Evolutionary conservation across 208 protist species (phyloP).

Genomic region (Borovskyia barvae): DNA sequence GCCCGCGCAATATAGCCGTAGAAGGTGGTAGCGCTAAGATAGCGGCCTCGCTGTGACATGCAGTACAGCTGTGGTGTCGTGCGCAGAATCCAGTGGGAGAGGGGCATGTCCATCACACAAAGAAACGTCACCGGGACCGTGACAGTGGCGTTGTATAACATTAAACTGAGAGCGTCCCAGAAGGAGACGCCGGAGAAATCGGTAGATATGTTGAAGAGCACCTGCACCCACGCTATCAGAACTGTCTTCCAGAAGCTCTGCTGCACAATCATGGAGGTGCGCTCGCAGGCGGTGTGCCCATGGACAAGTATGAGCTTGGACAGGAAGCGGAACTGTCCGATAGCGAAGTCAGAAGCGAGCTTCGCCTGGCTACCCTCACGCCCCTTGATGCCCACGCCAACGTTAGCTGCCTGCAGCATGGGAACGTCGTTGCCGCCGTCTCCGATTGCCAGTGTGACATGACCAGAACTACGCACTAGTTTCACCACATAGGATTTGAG

Average conservation of each 20-base stretch:
- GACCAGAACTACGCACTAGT: conserved; percentile 45
- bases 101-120: conserved; percentile 79
- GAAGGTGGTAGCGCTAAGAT: conserved; percentile 75
- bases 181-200: conserved; percentile 84
- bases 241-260: conserved; percentile 97
- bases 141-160: conserved; percentile 85
- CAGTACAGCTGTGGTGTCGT: conserved; percentile 65
- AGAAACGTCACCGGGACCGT: conserved; percentile 84
- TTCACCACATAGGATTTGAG: conserved; percentile 70
- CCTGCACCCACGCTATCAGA: conserved; percentile 90
- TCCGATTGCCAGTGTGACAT: conserved; percentile 88
- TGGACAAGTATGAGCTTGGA: conserved; percentile 92
- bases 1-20: conserved; percentile 73
- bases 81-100: conserved; percentile 56
- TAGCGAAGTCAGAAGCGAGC: conserved; percentile 88
- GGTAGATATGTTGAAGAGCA: conserved; percentile 85
- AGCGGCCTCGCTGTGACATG: conserved; percentile 61
- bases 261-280: conserved; percentile 91
- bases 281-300: conserved; percentile 89
- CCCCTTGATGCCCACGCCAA: conserved; percentile 90
- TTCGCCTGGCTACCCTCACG: conserved; percentile 90
- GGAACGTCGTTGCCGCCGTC: conserved; percentile 95
- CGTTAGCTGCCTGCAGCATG: conserved; percentile 93
- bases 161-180: conserved; percentile 88
- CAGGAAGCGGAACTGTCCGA: conserved; percentile 91